Evolutionary conservation across 495 filamentous ascomycete species (phyloP).

Genomic region (Poronia punctata): DNA sequence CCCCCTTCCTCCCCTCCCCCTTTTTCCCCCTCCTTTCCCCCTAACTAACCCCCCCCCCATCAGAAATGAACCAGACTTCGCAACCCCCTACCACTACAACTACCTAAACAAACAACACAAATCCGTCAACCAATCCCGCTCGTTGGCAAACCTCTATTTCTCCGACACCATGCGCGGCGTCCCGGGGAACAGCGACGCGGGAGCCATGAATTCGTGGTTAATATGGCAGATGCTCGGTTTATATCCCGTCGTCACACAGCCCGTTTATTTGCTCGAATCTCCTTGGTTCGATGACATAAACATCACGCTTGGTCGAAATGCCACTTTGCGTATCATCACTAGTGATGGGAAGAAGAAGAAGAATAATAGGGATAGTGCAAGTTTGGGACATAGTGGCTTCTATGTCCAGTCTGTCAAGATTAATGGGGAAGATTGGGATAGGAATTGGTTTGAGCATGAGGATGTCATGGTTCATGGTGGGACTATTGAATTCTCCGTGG

Average conservation of each 20-base stretch:
- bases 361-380: slow-evolving; percentile 28
- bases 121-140: slow-evolving; percentile 48
- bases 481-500: slow-evolving; percentile 53
- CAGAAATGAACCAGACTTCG: slow-evolving; percentile 63
- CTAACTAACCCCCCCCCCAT: slow-evolving; percentile 51
- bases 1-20: no score
- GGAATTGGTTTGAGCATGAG: slow-evolving; percentile 54
- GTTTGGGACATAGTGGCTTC: background rate
- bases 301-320: slow-evolving; percentile 47
- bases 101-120: slow-evolving; percentile 53
- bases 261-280: slow-evolving; percentile 52
- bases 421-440: slow-evolving; percentile 42
- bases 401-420: slow-evolving; percentile 46
- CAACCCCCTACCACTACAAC: slow-evolving; percentile 61
- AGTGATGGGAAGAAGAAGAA: no score
- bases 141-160: slow-evolving; percentile 49
- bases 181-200: slow-evolving; percentile 60
- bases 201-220: slow-evolving; percentile 59
- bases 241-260: slow-evolving; percentile 55
- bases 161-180: slow-evolving; percentile 41
- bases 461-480: slow-evolving; percentile 55
- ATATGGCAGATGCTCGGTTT: slow-evolving; percentile 62
- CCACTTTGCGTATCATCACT: slow-evolving; percentile 41
- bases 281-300: slow-evolving; percentile 53
- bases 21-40: no score